Percentiles rank a stretch among this genome's conserved stretches.
Conservation (phyloP, 345 rosid genomes). For the Lepidium africanum region DNA sequence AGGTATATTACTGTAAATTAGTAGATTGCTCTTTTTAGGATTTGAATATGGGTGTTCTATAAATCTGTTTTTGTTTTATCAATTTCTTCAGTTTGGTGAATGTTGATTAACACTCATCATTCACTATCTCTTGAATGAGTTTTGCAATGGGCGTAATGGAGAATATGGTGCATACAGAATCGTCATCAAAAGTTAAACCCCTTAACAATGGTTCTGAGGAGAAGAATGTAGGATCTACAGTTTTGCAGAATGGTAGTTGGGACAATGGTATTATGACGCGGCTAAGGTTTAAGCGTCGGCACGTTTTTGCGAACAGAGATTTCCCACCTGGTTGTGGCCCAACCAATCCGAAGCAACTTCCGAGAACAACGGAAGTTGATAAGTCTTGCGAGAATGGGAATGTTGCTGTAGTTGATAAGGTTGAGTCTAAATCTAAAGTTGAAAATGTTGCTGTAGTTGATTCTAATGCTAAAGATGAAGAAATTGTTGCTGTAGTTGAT, state of each 20-base stretch:
- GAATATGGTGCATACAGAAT: not conserved
- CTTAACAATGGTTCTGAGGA: conserved; percentile 24
- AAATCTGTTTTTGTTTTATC: too few relatives aligned
- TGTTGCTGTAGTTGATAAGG: not conserved
- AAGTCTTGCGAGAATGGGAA: not conserved
- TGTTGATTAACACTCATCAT: too few relatives aligned
- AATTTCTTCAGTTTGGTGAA: too few relatives aligned
- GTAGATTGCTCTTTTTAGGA: too few relatives aligned
- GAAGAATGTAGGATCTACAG: conserved; percentile 9
- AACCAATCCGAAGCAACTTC: not conserved
- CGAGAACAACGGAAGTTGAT: not conserved
- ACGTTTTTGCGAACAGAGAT: conserved; percentile 48
- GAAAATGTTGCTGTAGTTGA: not conserved
- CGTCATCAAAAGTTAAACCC: not conserved
- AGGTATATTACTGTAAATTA: too few relatives aligned
- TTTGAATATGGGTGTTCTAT: too few relatives aligned
- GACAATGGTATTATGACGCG: not conserved
- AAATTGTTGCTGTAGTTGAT: not conserved
- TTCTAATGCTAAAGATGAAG: not conserved
- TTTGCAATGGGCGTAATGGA: conserved; percentile 16
- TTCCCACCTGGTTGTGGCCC: conserved; percentile 65
- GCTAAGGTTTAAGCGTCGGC: conserved; percentile 37
- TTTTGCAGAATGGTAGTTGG: conserved; percentile 28
- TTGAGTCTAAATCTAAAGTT: not conserved
- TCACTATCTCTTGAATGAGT: not conserved